These are phyloP conservation scores for Fusarium sp. DNA, from an alignment of 2,329 filamentous ascomycete genomes.

Conservation along the genomic window DNA sequence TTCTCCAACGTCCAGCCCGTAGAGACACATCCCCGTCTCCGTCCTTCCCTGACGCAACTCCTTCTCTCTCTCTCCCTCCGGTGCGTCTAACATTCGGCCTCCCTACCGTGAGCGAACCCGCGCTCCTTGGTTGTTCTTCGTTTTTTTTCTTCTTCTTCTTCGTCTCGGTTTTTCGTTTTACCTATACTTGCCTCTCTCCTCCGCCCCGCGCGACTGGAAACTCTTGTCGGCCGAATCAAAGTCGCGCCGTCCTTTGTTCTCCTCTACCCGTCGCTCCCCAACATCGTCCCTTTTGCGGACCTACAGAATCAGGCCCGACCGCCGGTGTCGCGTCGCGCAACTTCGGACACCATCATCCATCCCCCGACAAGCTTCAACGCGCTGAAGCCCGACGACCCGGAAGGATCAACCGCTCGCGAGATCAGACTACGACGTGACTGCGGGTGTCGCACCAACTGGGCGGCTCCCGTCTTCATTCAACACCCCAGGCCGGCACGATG, in stretches of 20 bases:
- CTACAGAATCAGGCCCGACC: constrained; percentile 17
- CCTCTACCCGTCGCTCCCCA: constrained; percentile 21
- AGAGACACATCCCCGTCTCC: constrained; percentile 30
- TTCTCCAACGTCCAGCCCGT: constrained; percentile 42
- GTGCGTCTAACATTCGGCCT: constrained; percentile 37
- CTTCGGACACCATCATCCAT: constrained; percentile 8
- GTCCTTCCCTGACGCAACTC: constrained; percentile 43
- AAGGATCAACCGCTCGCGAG: constrained; percentile 24
- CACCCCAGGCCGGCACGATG: constrained; percentile 79
- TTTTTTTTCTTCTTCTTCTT: constrained; percentile 23
- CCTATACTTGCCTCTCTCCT: constrained; percentile 20
- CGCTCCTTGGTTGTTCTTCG: constrained; percentile 26
- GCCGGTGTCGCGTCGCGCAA: constrained; percentile 43
- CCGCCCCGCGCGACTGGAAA: constrained; percentile 1
- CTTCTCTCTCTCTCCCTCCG: constrained; percentile 30
- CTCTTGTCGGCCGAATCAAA: constrained; percentile 9
- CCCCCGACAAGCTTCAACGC: constrained; percentile 36
- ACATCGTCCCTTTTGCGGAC: constrained; percentile 34
- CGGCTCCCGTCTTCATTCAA: constrained; percentile 50
- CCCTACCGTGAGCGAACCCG: constrained; percentile 7
- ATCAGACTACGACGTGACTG: constrained; percentile 36
- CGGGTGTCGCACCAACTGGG: constrained; percentile 51
- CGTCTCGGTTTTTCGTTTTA: constrained; percentile 23
- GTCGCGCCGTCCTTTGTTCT: constrained; percentile 25
- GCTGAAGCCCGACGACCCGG: constrained; percentile 34